These are phyloP conservation scores for Daldinia sp. DNA, from an alignment of 2,329 filamentous ascomycete genomes.

Conservation along the genomic window DNA sequence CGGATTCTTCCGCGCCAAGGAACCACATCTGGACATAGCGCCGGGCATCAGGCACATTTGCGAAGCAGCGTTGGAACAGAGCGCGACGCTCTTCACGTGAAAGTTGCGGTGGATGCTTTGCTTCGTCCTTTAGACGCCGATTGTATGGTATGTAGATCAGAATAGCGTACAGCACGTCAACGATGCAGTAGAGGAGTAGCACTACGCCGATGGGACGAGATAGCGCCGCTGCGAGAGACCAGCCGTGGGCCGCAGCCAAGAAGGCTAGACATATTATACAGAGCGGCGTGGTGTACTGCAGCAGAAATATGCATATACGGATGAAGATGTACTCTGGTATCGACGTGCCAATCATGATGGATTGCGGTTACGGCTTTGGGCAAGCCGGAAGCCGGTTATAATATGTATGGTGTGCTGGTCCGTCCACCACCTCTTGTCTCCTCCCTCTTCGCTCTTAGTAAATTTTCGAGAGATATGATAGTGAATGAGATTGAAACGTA, in stretches of 20 bases:
- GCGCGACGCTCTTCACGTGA: constrained; percentile 57
- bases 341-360: constrained; percentile 46
- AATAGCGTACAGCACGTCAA: constrained; percentile 55
- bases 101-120: constrained; percentile 53
- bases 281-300: constrained; percentile 55
- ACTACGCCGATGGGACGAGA: constrained; percentile 29
- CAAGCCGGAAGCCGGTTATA: constrained; percentile 18
- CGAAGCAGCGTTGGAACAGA: constrained; percentile 65
- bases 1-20: constrained; percentile 62
- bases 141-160: constrained; percentile 55
- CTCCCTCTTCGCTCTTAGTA: not conserved
- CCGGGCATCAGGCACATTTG: constrained; percentile 62
- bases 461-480: not conserved
- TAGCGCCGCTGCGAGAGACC: constrained; percentile 14
- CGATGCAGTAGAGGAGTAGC: constrained; percentile 45
- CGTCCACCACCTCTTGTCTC: constrained; percentile 9
- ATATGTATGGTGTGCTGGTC: constrained; percentile 8
- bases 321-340: constrained; percentile 54
- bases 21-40: constrained; percentile 72
- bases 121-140: constrained; percentile 49
- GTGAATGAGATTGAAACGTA: not conserved
- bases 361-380: constrained; percentile 29
- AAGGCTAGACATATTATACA: constrained; percentile 47
- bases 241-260: constrained; percentile 36
- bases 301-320: constrained; percentile 53